These are phyloP conservation scores for Exophiala viscosa DNA, from an alignment of 2,329 filamentous ascomycete genomes.

Conservation along the genomic window DNA sequence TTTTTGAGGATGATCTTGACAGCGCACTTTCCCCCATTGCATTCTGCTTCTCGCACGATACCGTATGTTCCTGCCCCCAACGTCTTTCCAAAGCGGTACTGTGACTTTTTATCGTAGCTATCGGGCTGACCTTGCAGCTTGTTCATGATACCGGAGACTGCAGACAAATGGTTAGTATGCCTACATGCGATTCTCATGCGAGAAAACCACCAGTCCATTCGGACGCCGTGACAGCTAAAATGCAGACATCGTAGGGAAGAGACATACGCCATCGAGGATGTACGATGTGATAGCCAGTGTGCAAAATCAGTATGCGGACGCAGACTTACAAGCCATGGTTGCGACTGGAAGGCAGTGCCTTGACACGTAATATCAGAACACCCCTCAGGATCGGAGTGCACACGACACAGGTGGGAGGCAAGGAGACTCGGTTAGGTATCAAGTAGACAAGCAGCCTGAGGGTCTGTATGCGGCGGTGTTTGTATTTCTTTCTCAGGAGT, in stretches of 20 bases:
- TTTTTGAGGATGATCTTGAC: constrained; percentile 99
- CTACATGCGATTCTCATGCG: background rate
- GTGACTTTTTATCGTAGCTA: constrained; percentile 98
- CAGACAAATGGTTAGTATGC: constrained; percentile 15
- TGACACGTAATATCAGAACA: background rate
- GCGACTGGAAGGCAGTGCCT: constrained; percentile 15
- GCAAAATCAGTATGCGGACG: background rate
- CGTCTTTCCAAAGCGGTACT: constrained; percentile 88
- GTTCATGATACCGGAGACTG: constrained; percentile 87
- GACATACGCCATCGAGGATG: background rate
- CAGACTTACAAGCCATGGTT: constrained; percentile 25
- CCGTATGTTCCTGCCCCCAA: constrained; percentile 97
- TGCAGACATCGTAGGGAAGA: background rate
- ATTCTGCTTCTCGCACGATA: constrained; percentile 92
- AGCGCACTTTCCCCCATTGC: constrained; percentile 79
- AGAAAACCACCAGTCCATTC: background rate
- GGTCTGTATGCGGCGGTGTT: no score
- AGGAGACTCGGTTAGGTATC: no score
- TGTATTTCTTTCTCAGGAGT: constrained; percentile 4
- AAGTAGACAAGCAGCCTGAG: no score
- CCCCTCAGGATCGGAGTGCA: background rate
- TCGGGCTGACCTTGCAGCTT: constrained; percentile 95
- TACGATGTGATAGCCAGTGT: background rate
- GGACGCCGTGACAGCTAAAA: background rate
- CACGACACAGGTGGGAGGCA: background rate